Evolutionary conservation across 1,284 basidiomycete genomes (phyloP).

Genomic region (Moesziomyces aphidis): DNA sequence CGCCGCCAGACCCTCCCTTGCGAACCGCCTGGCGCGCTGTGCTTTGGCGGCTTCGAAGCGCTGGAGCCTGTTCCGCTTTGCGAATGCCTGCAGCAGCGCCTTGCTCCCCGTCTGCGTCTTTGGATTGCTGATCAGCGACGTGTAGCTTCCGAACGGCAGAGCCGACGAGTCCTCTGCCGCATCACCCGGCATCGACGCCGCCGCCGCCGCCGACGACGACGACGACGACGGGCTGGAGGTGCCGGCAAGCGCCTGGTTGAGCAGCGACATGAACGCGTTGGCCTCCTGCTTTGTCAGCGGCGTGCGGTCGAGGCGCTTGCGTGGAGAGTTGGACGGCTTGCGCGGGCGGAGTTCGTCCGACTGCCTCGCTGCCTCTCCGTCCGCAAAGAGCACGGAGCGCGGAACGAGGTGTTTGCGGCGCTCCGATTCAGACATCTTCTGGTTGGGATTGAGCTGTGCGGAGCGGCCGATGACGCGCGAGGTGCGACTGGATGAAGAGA

Average conservation of each 20-base stretch:
- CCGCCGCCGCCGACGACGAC: no score
- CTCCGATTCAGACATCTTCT: background rate
- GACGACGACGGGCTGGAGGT: conserved; percentile 4
- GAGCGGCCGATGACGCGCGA: conserved; percentile 7
- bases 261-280: conserved; percentile 36
- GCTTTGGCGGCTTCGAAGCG: conserved; percentile 21
- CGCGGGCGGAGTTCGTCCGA: conserved; percentile 22
- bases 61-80: conserved; percentile 25
- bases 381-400: conserved; percentile 43
- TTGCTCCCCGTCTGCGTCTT: conserved; percentile 21
- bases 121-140: conserved; percentile 27
- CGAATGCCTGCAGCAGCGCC: conserved; percentile 33
- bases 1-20: conserved; percentile 39
- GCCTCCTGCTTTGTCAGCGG: conserved; percentile 43
- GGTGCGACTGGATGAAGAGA: conserved; percentile 11
- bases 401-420: conserved; percentile 20
- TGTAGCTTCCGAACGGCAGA: conserved; percentile 40
- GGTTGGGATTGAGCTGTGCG: background rate
- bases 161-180: conserved; percentile 4
- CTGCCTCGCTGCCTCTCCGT: conserved; percentile 18
- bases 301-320: conserved; percentile 29
- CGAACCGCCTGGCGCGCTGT: conserved; percentile 21
- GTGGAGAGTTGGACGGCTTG: background rate
- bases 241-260: conserved; percentile 33
- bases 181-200: background rate